Percentiles rank a stretch among this genome's conserved stretches.
These are phyloP conservation scores for Elaeis oleifera DNA, from an alignment of 202 grass and related monocot species.

Conservation along the genomic window DNA sequence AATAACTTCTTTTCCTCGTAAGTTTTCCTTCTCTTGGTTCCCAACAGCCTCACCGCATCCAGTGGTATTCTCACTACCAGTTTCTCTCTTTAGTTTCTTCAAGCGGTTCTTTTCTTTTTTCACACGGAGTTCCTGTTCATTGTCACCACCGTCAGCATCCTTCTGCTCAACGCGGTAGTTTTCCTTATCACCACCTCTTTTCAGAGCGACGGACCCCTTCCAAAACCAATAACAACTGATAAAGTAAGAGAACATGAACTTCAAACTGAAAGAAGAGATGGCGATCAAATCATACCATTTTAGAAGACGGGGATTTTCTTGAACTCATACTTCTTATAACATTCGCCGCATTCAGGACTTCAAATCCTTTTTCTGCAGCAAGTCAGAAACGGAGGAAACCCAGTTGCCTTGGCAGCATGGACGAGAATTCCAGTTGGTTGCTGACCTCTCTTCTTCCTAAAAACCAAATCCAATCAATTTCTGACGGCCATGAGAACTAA, in stretches of 20 bases:
- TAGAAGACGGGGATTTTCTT: not conserved
- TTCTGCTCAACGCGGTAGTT: not conserved
- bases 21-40: slow-evolving; percentile 8
- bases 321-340: slow-evolving; percentile 13
- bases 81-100: slow-evolving; percentile 19
- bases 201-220: not conserved
- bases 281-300: slow-evolving; percentile 1
- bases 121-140: slow-evolving; percentile 4
- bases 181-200: slow-evolving; percentile 5
- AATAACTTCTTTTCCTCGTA: not conserved
- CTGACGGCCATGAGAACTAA: too few species aligned
- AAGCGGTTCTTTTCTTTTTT: slow-evolving; percentile 20
- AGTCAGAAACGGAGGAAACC: slow-evolving; percentile 66
- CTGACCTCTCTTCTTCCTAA: slow-evolving; percentile 84
- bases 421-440: slow-evolving; percentile 70
- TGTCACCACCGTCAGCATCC: not conserved
- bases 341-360: slow-evolving; percentile 18
- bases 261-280: slow-evolving; percentile 1
- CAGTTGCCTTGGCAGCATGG: slow-evolving; percentile 77
- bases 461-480: slow-evolving; percentile 13
- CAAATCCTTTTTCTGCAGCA: slow-evolving; percentile 37
- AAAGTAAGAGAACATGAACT: not conserved
- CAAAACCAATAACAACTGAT: not conserved
- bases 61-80: not conserved
- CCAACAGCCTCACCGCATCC: not conserved